Evolutionary conservation across 768 basidiomycete species (phyloP), one percentile per base, ranked within the genome.

Genomic region (Russula sp.): DNA sequence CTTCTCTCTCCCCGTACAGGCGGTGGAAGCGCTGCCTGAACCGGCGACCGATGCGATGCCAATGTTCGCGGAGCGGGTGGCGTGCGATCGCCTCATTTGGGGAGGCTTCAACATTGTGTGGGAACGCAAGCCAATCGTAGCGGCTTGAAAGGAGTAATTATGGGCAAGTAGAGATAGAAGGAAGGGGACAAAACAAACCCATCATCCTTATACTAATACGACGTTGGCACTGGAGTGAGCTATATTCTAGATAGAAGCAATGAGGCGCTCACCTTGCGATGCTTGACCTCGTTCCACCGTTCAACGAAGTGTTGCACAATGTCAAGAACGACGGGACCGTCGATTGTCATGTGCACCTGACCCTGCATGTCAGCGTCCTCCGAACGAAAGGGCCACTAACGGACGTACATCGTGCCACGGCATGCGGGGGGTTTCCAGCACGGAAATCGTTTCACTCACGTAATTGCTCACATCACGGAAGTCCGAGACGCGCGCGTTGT

Each of bases 271-370:
- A 85, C 87, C 77, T 85, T 94, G 68, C 89, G 81, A 69, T 83
- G 86, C 80, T 93, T 93, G 65, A 95, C 75, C 68, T 92, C 90
- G 68, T 94, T 93, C 90, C 90, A 93, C 22, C 92, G 79, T 72
- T 98, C 96, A 13, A 88, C 77, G 63, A 96, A 99, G 76, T 97
- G 94, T 73, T 97, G 94, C 14, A 86, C 83, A 20, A 98, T 82
- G 69, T 99, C 97, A 59, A 98, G 78, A 5, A 97, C 94, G 16
- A 81, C 85, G 2, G 90, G 82, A 7, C 88, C 97, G 14, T 79
- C 76, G 25, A 94, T 74, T 5, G 90, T 93, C 86, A 91, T 89
- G 71, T 94, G 93, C 13, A 88, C 81, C 86, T 88, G 70, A 6
- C 14, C 29, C 45, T 55, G 58, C 18, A 58, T 35, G 32, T 59